These are phyloP conservation scores for Pyrenochaeta sp. DNA, from an alignment of 2,329 filamentous ascomycete species.

Conservation along the genomic window DNA sequence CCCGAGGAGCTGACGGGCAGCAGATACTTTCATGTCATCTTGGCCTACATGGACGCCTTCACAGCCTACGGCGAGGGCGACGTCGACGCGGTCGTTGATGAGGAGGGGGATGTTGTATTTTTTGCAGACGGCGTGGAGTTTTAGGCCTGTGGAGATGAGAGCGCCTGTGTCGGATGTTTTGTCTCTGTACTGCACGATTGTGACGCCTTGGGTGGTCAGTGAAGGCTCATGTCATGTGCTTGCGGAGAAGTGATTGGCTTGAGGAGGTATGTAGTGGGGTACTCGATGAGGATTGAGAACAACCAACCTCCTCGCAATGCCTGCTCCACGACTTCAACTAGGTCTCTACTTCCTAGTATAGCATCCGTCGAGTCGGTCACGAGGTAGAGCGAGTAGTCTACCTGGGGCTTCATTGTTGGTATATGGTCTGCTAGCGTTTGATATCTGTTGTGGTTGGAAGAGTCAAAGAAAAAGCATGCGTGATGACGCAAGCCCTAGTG, in stretches of 20 bases:
- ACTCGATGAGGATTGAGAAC: background rate
- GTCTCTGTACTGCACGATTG: conserved; percentile 88
- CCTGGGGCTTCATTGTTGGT: conserved; percentile 48
- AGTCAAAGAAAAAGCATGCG: no score
- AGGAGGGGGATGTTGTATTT: conserved; percentile 77
- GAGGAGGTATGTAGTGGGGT: background rate
- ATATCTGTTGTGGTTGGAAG: no score
- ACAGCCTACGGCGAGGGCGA: conserved; percentile 82
- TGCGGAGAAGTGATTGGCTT: background rate
- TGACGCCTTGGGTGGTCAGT: conserved; percentile 62
- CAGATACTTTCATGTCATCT: conserved; percentile 79
- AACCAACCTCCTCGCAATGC: conserved; percentile 74
- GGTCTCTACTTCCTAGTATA: conserved; percentile 75
- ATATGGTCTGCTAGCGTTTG: background rate
- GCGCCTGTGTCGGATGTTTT: conserved; percentile 78
- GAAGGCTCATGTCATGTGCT: background rate
- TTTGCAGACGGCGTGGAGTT: conserved; percentile 74
- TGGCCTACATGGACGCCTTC: conserved; percentile 96
- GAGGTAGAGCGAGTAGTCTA: conserved; percentile 85
- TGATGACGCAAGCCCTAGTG: no score
- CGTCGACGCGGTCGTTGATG: conserved; percentile 92
- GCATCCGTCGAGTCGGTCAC: conserved; percentile 92
- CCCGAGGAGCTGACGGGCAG: conserved; percentile 77
- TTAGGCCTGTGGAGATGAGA: conserved; percentile 73
- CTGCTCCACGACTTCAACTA: conserved; percentile 76